Evolutionary conservation across 2,329 filamentous ascomycete species (phyloP), one percentile per base, ranked within the genome.

Genomic region (Aspergillus sp.): DNA sequence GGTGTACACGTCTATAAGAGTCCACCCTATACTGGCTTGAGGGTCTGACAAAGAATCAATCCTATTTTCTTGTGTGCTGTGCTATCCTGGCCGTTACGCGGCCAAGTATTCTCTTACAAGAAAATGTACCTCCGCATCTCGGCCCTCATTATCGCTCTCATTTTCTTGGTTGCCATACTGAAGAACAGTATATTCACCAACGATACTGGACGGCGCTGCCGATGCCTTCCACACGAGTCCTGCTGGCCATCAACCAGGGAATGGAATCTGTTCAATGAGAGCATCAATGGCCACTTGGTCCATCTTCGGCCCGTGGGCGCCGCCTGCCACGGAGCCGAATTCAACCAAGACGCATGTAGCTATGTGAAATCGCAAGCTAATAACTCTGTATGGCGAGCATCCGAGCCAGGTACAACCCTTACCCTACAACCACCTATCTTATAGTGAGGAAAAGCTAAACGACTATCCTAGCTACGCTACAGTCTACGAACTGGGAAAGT

Each of bases 81-180:
- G n/a, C n/a, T n/a, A n/a, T n/a, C n/a, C n/a, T n/a, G n/a, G n/a
- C n/a, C n/a, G n/a, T n/a, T n/a, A n/a, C n/a, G n/a, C n/a, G n/a
- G n/a, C n/a, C n/a, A n/a, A n/a, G 26, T 30, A 30, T 9, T 30
- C 26, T 9, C 1, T 26, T 15, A 36, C 12, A 36, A 36, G 13
- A 5, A 13, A 36, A 36, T 36, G 34, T 36, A 36, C 34, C 34
- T 36, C 15, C 15, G 12, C 15, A 74, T 84, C 3, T 8, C 34
- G 13, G 15, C 3, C 3, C 7, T n/a, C 34, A 5, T 15, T 36
- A 36, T 36, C 6, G 15, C 4, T 6, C 2, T n/a, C 34, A 5
- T 36, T 6, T 0, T n/a, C n/a, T 1, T 36, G 3, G 15, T 6
- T 36, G n/a, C 7, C 15, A 2, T 36, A 36, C 34, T 36, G 2